Evolutionary conservation across 1,139 yeast genomes (phyloP).

Genomic region (Sugiyamaella paludigena): DNA sequence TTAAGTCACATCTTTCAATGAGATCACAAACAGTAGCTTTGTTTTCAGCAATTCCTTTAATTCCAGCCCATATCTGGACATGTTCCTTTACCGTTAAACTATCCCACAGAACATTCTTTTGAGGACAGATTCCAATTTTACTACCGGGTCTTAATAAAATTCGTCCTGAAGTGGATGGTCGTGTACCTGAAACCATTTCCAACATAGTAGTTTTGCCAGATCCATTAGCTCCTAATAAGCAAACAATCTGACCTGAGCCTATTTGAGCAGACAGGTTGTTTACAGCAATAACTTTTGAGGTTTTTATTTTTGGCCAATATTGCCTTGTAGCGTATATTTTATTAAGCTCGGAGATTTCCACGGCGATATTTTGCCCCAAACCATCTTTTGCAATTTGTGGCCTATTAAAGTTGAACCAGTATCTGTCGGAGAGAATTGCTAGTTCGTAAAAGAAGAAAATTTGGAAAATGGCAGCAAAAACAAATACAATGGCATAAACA

Average conservation of each 20-base stretch:
- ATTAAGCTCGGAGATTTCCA: constrained; percentile 25
- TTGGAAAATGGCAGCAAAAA: constrained; percentile 35
- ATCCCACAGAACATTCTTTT: constrained; percentile 40
- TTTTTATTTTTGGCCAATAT: constrained; percentile 14
- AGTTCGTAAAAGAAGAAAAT: constrained; percentile 30
- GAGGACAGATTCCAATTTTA: constrained; percentile 41
- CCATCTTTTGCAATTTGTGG: constrained; percentile 14
- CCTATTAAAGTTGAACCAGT: constrained; percentile 29
- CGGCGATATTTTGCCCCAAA: constrained; percentile 22
- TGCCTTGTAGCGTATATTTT: constrained; percentile 27
- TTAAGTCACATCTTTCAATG: constrained; percentile 35
- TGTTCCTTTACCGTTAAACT: constrained; percentile 38
- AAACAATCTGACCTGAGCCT: constrained; percentile 35
- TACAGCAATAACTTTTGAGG: constrained; percentile 34
- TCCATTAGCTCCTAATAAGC: constrained; percentile 41
- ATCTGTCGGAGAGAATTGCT: constrained; percentile 30
- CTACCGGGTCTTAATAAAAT: constrained; percentile 30
- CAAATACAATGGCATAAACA: constrained; percentile 32
- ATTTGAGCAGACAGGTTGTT: constrained; percentile 31
- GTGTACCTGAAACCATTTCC: constrained; percentile 40
- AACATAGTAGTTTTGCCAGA: constrained; percentile 42
- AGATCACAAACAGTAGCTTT: constrained; percentile 24
- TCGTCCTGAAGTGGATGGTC: constrained; percentile 30
- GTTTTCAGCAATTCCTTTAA: constrained; percentile 30
- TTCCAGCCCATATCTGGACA: constrained; percentile 35